Evolutionary conservation across 352 stramenopile genomes (phyloP).

Genomic region (Pythium catenulatum): DNA sequence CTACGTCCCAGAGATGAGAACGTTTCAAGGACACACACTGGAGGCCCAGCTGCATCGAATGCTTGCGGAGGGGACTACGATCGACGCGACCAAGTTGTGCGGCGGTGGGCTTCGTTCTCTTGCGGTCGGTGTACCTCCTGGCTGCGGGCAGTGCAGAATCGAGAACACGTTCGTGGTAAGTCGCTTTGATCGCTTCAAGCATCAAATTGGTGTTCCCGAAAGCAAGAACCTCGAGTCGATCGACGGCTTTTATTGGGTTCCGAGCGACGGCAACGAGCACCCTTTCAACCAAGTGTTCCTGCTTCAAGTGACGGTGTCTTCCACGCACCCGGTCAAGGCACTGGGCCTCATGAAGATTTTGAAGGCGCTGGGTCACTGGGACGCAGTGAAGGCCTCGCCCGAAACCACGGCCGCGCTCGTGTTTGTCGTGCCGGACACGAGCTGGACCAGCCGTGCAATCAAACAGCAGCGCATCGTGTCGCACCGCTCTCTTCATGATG

Average conservation of each 20-base stretch:
- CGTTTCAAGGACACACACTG: too few relatives aligned
- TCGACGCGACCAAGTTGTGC: not conserved
- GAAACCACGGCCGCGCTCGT: not conserved
- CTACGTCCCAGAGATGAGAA: too few relatives aligned
- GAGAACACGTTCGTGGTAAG: not conserved
- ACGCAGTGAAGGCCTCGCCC: not conserved
- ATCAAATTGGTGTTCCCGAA: too few relatives aligned
- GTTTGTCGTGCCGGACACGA: too few relatives aligned
- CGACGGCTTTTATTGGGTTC: not conserved
- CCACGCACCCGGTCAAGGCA: not conserved
- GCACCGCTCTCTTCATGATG: too few relatives aligned
- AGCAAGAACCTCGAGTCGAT: not conserved
- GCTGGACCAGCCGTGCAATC: too few relatives aligned
- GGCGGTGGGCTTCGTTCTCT: not conserved
- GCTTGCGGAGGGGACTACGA: not conserved
- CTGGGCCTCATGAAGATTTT: not conserved
- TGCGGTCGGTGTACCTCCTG: not conserved
- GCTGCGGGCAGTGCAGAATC: not conserved
- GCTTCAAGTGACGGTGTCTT: not conserved
- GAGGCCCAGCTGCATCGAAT: too few relatives aligned
- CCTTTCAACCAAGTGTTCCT: not conserved
- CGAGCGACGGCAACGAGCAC: not conserved
- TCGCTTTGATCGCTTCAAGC: not conserved
- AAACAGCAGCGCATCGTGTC: too few relatives aligned
- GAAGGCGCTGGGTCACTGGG: not conserved